These are phyloP conservation scores for Achaetomium macrosporum DNA, from an alignment of 2,329 filamentous ascomycete species.

Conservation along the genomic window DNA sequence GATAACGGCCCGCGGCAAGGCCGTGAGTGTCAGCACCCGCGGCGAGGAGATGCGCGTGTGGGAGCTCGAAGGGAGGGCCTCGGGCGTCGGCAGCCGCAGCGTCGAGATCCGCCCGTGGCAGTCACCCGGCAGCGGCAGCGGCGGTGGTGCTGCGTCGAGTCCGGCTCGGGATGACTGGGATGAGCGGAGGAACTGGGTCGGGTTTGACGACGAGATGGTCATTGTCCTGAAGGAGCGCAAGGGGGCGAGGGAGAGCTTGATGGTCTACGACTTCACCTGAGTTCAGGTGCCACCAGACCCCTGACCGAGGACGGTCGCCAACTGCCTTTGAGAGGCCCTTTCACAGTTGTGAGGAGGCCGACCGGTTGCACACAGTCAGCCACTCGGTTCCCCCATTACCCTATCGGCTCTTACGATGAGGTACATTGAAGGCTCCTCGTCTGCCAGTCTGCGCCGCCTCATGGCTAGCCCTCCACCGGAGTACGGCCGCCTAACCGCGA, in stretches of 20 bases:
- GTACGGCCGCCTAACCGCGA: background rate
- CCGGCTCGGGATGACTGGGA: constrained; percentile 32
- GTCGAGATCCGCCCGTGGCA: constrained; percentile 44
- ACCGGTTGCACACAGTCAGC: no score
- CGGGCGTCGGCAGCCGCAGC: constrained; percentile 33
- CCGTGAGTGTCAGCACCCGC: constrained; percentile 78
- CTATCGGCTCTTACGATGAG: no score
- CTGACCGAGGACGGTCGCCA: background rate
- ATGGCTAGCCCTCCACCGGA: background rate
- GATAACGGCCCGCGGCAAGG: constrained; percentile 78
- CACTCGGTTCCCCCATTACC: no score
- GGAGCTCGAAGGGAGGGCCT: constrained; percentile 71
- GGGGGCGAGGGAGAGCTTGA: constrained; percentile 63
- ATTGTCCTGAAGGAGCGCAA: constrained; percentile 69
- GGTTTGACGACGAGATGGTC: constrained; percentile 90
- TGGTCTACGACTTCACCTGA: constrained; percentile 83
- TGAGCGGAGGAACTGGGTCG: constrained; percentile 60
- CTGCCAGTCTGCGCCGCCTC: background rate
- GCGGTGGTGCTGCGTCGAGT: background rate
- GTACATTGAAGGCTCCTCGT: background rate
- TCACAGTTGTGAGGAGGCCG: no score
- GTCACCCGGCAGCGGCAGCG: constrained; percentile 21
- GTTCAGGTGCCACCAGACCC: background rate
- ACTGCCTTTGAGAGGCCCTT: background rate
- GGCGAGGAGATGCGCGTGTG: constrained; percentile 79